Evolutionary conservation across 1,284 basidiomycete species (phyloP).

Genomic region (Trametes versicolor): DNA sequence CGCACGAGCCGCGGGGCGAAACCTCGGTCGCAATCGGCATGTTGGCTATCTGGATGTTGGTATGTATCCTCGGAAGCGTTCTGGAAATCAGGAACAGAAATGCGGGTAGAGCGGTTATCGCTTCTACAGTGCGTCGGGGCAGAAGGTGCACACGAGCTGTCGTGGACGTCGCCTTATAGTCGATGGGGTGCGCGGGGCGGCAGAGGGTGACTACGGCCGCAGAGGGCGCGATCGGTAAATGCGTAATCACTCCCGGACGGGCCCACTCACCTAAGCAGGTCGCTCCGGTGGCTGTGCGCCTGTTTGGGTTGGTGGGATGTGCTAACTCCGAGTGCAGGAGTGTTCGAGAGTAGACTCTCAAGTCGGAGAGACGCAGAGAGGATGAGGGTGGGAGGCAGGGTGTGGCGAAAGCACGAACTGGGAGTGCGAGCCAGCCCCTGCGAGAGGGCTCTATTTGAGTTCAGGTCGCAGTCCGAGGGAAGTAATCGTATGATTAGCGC

Average conservation of each 20-base stretch:
- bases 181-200: not conserved
- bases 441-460: slow-evolving; percentile 25
- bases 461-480: slow-evolving; percentile 8
- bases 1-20: slow-evolving; percentile 15
- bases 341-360: not conserved
- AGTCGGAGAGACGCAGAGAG: not conserved
- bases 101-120: slow-evolving; percentile 7
- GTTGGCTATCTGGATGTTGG: slow-evolving; percentile 16
- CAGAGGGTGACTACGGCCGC: slow-evolving; percentile 7
- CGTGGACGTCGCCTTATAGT: slow-evolving; percentile 4
- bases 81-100: slow-evolving; percentile 2
- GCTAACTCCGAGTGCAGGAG: slow-evolving; percentile 10
- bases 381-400: not conserved
- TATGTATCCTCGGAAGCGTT: not conserved
- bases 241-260: slow-evolving; percentile 12
- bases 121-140: slow-evolving; percentile 1
- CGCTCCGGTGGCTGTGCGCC: not conserved
- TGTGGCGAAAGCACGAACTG: slow-evolving; percentile 21
- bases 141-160: slow-evolving; percentile 4
- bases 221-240: slow-evolving; percentile 13
- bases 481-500: slow-evolving; percentile 25
- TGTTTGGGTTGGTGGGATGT: not conserved
- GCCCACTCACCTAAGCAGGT: slow-evolving; percentile 20
- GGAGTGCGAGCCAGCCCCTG: slow-evolving; percentile 1
- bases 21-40: slow-evolving; percentile 33